Conservation (phyloP, 352 stramenopile species). For the Pythium monospermum region DNA sequence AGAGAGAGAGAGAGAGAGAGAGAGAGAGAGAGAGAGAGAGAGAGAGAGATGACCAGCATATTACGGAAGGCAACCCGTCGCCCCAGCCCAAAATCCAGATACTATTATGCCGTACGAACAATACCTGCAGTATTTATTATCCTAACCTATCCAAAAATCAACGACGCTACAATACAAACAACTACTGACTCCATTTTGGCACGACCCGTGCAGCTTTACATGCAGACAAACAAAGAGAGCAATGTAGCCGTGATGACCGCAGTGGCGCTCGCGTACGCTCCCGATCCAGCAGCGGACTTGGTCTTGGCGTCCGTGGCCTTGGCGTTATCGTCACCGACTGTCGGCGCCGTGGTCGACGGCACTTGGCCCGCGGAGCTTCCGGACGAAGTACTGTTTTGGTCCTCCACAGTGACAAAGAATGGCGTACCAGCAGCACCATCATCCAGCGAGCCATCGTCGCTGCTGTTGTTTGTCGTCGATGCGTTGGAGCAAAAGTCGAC, state of each 20-base stretch:
- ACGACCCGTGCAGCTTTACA: not conserved
- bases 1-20: too few species aligned
- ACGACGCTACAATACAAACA: too few species aligned
- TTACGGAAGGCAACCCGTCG: too few species aligned
- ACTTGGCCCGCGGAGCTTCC: not conserved
- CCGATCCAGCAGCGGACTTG: constrained; percentile 13
- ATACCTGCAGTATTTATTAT: too few species aligned
- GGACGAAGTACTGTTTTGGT: not conserved
- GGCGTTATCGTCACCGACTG: constrained; percentile 6
- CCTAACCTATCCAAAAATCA: too few species aligned
- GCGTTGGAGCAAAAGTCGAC: constrained; percentile 13
- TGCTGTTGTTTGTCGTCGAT: too few species aligned
- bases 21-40: too few species aligned
- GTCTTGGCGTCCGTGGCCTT: constrained; percentile 8
- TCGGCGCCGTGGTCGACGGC: not conserved
- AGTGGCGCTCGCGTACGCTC: constrained; percentile 4
- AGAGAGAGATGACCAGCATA: too few species aligned
- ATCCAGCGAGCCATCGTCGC: not conserved
- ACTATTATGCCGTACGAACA: too few species aligned
- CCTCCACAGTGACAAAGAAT: not conserved
- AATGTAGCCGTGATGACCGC: constrained; percentile 3
- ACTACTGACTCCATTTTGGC: too few species aligned
- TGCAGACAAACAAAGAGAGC: constrained; percentile 11
- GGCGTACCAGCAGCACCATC: not conserved
- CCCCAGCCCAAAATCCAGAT: too few species aligned